Evolutionary conservation across 1,284 basidiomycete genomes (phyloP), one percentile per base, ranked within the genome.

Genomic region (Moniliella sp.): DNA sequence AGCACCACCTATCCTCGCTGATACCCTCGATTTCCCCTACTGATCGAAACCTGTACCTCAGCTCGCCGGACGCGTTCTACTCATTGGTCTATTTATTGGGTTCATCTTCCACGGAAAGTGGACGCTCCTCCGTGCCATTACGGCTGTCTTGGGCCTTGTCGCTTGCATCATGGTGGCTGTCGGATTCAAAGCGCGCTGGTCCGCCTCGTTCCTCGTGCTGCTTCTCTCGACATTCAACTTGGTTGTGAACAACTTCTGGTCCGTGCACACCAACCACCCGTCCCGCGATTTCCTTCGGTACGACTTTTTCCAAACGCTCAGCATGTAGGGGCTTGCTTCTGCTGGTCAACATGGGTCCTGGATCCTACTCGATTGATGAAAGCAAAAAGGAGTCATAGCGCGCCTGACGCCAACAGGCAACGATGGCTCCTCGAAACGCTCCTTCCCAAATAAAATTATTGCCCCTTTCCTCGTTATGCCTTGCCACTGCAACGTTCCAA

Each of bases 131-230:
- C 78, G 86, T 40, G 70, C 84, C 5, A 65, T 88, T 38, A 77
- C 91, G 34, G 84, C 82, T 18, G 66, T 91, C 23, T 43, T 62
- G 13, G 63, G 63, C 5, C 35, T 65, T 21, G 59, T 50, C n/a
- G 86, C 88, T 1, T 94, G 88, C 61, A 64, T 74, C 54, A 93
- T 93, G 82, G 86, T 99, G 33, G 91, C 86, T 7, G 72, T 97
- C 42, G 91, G 91, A 30, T 97, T 94, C 74, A 97, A 97, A 67
- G 88, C 91, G 51, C 91, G 93, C 63, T 93, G 84, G 82, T 83
- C 80, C 10, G 88, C 88, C 2, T 73, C 75, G n/a, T 94, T 97
- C 75, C 72, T 99, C 38, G 84, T 94, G 39, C 64, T 91, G 47
- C 70, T 88, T 4, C 67, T 99, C 47, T 81, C 77, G 58, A 64